Conservation (phyloP, 176 grass and related monocot species). For the Eremochloa ophiuroides region DNA sequence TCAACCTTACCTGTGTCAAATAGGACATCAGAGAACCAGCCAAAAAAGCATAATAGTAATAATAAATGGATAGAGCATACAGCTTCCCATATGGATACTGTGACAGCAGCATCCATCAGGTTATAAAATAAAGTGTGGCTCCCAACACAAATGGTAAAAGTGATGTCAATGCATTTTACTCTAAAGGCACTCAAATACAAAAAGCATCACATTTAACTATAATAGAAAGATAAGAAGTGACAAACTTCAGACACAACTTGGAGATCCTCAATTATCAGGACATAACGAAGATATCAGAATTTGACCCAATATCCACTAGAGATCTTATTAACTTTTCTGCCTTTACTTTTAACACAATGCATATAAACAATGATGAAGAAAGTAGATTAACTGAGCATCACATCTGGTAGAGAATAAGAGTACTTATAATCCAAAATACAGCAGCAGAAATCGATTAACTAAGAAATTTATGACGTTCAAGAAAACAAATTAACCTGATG, state of each 20-base stretch:
- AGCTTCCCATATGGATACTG: not conserved
- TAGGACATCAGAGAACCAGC: conserved; percentile 30
- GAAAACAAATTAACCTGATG: conserved; percentile 61
- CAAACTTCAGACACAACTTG: not conserved
- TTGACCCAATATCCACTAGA: not conserved
- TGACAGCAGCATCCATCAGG: not conserved
- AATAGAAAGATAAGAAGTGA: not conserved
- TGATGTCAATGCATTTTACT: not conserved
- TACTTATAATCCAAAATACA: not conserved
- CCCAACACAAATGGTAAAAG: not conserved
- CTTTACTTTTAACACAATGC: not conserved
- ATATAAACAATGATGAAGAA: not conserved
- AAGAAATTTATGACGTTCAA: not conserved
- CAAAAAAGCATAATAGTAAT: not conserved
- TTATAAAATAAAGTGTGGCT: not conserved
- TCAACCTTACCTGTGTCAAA: conserved; percentile 69
- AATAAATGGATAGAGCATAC: not conserved
- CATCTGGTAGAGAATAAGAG: not conserved
- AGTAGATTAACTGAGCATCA: not conserved
- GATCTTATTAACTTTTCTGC: not conserved
- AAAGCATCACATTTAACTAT: not conserved
- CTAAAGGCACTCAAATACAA: not conserved
- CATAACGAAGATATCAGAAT: not conserved
- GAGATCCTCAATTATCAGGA: not conserved
- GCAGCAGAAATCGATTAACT: not conserved